Percentiles rank a stretch among this genome's conserved stretches.
Conservation (phyloP, 192 early-diverging fungal species). For the Chytriomyces confervae region DNA sequence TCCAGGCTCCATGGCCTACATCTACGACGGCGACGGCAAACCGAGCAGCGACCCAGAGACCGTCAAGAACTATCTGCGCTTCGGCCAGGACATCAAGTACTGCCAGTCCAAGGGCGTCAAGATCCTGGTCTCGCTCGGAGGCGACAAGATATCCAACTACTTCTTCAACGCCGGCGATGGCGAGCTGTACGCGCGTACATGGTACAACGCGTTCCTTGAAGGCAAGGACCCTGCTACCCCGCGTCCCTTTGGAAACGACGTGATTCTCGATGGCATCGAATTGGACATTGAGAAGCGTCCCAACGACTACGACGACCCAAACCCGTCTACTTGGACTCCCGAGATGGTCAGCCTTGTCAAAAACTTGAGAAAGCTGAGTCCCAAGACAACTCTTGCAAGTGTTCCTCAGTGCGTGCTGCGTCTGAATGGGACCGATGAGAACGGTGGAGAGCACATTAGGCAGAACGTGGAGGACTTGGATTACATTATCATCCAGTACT, state of each 20-base stretch:
- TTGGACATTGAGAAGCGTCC: conserved; percentile 13
- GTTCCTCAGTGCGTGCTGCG: conserved; percentile 16
- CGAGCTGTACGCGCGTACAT: neutral
- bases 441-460: conserved; percentile 6
- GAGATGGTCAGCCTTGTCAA: conserved; percentile 19
- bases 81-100: conserved; percentile 11
- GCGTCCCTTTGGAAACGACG: conserved; percentile 13
- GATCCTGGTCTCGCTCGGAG: conserved; percentile 11
- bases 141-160: conserved; percentile 7
- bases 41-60: neutral
- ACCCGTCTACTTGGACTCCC: conserved; percentile 6
- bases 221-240: neutral
- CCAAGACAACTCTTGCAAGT: conserved; percentile 2
- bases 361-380: conserved; percentile 6
- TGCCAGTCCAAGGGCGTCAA: conserved; percentile 10
- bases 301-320: neutral
- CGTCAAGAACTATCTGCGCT: neutral
- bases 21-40: neutral
- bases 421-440: conserved; percentile 2
- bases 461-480: neutral
- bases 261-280: conserved; percentile 9
- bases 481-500: conserved; percentile 17
- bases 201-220: conserved; percentile 11
- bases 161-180: conserved; percentile 7
- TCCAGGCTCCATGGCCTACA: neutral